Evolutionary conservation across 257 asterid species (phyloP), one percentile per base, ranked within the genome.

Genomic region (Nemophila menziesii): DNA sequence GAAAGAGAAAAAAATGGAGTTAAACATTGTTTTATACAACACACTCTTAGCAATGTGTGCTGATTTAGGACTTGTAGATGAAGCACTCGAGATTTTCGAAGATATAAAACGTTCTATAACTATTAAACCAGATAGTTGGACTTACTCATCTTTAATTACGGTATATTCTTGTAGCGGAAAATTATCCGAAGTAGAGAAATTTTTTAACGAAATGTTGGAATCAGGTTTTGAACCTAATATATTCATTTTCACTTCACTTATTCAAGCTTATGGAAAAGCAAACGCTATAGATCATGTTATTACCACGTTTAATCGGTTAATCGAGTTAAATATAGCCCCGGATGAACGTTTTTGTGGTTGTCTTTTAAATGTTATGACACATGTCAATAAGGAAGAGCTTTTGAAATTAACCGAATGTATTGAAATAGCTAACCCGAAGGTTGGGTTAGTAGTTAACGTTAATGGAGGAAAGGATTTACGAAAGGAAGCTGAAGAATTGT

Each of bases 241-340:
- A 44, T 72, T 68, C 47, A 75, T 81, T 39, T 44, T 75, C 39
- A 90, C 99, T 41, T 90, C 99, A 4, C 64, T 90, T 34, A 66
- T 90, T 58, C 99, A 81, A 64, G 82, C 96, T 61, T 85, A 85
- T 22, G 99, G 96, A 10, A 90, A 81, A 64, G 80, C 89, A 27
- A 75, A 80, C 33, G 85, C 81, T 38, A 48, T 52, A 5, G 92
- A 80, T 65, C 95, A 80, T 57, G 94, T 84, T 8, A 84, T 80
- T 34, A 74, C 65, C 65, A 81, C 86, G 12, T 81, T 85, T 52
- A 63, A 74, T 54, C 63, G 66, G 51, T 47, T 85, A 40, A 37
- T 65, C 11, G 89, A 70, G 18, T 58, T 62, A 13, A 72, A 73
- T 16, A 61, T 85, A 49, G 57, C 61, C 37, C 92, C 86, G 1